A percentile compares a stretch with the other conserved stretches of the same genome.
Conservation (phyloP, 768 basidiomycete species). For the Mycena belliarum region DNA sequence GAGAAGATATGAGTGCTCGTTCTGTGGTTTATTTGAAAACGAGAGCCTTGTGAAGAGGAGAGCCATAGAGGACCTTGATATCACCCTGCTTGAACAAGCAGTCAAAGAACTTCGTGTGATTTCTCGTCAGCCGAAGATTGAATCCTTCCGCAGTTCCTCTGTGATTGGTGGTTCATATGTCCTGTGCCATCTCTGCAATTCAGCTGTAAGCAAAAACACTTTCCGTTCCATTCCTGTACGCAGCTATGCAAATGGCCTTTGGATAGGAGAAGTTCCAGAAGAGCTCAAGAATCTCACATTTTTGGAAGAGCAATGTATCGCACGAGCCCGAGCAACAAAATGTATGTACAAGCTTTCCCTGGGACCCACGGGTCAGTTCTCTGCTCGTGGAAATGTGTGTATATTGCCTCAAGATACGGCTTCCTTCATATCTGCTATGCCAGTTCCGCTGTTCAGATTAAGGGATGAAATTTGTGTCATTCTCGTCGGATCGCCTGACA, state of each 20-base stretch:
- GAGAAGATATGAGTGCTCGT: constrained; percentile 1
- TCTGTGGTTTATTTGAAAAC: constrained; percentile 9
- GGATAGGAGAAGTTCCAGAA: constrained; percentile 20
- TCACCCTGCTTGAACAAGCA: constrained; percentile 12
- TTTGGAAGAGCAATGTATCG: constrained; percentile 24
- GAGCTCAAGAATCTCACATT: constrained; percentile 19
- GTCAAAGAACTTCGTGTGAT: constrained; percentile 2
- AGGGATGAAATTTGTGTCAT: constrained; percentile 25
- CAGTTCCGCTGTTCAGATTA: constrained; percentile 14
- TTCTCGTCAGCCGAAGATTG: constrained; percentile 5
- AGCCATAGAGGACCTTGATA: constrained; percentile 10
- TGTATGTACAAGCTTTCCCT: constrained; percentile 18
- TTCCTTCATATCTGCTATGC: constrained; percentile 9
- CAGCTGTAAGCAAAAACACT: background rate
- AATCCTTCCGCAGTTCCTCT: background rate
- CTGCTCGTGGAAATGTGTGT: constrained; percentile 25
- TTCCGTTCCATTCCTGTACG: constrained; percentile 20
- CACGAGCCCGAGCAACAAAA: constrained; percentile 3
- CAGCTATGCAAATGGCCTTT: constrained; percentile 26
- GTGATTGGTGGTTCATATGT: constrained; percentile 3
- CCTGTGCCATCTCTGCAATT: constrained; percentile 10
- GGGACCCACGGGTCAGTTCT: constrained; percentile 22
- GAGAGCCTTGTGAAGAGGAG: background rate
- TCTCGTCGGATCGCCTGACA: constrained; percentile 23
- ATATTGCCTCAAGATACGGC: constrained; percentile 22